Percentiles rank a stretch among this genome's conserved stretches.
Conservation (phyloP, 2,329 filamentous ascomycete species). For the Fusarium nodosum region DNA sequence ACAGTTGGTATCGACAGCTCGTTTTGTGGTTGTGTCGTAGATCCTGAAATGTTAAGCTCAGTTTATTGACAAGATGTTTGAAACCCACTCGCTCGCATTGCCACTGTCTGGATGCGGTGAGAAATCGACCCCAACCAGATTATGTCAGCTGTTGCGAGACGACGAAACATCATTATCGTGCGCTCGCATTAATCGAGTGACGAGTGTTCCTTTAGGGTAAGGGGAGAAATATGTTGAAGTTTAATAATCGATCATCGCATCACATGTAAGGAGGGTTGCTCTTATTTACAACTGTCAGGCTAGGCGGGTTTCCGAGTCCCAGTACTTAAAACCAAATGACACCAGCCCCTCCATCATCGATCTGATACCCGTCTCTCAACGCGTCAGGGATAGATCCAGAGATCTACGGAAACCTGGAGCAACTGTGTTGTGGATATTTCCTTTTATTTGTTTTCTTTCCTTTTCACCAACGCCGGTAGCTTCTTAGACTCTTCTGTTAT, state of each 20-base stretch:
- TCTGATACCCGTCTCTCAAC: conserved; percentile 27
- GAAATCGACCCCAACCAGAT: conserved; percentile 29
- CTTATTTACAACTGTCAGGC: conserved; percentile 11
- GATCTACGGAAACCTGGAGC: conserved; percentile 5
- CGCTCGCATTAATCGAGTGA: conserved; percentile 4
- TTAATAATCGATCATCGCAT: conserved; percentile 26
- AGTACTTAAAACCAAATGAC: conserved; percentile 5
- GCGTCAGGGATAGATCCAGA: conserved; percentile 30
- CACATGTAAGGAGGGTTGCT: conserved; percentile 28
- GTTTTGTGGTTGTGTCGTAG: conserved; percentile 2
- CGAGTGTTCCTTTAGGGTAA: not conserved
- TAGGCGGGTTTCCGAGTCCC: conserved; percentile 9
- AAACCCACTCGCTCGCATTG: conserved; percentile 22
- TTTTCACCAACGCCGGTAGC: not conserved
- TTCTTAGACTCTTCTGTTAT: conserved; percentile 1
- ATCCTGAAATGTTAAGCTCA: conserved; percentile 1
- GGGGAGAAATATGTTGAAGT: not conserved
- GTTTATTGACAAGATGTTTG: not conserved
- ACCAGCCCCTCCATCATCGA: conserved; percentile 44
- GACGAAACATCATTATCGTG: conserved; percentile 11
- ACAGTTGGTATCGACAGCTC: not conserved
- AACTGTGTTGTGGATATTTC: conserved; percentile 12
- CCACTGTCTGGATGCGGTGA: conserved; percentile 37
- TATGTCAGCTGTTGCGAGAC: conserved; percentile 38
- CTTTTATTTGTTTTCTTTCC: not conserved